A percentile compares a stretch with the other conserved stretches of the same genome.
Conservation (phyloP, 2,329 filamentous ascomycete species). For the Fusarium metavorans region DNA sequence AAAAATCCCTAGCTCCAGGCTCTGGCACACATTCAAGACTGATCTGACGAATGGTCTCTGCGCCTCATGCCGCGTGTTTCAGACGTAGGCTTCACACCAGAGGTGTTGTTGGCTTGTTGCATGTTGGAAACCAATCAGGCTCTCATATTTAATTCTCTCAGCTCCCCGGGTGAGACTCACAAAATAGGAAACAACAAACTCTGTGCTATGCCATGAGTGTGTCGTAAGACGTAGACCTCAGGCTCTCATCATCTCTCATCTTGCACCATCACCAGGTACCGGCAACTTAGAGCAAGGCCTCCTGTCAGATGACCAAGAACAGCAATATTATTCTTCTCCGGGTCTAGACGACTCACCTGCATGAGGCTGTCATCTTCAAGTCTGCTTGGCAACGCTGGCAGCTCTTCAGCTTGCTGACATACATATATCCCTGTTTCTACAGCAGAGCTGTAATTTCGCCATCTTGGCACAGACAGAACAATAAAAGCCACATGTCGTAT, state of each 20-base stretch:
- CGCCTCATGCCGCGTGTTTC: conserved; percentile 22
- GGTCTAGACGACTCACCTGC: not conserved
- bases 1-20: not conserved
- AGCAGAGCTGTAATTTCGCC: not conserved
- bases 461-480: not conserved
- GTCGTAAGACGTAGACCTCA: not conserved
- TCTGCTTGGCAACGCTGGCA: not conserved
- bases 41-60: not conserved
- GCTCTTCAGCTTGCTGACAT: not conserved
- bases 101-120: not conserved
- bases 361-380: not conserved
- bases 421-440: not conserved
- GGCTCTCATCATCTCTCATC: conserved; percentile 1
- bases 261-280: not conserved
- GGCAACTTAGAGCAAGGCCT: conserved; percentile 2
- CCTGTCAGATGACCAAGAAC: not conserved
- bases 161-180: not conserved
- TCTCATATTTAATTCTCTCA: not conserved
- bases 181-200: not conserved
- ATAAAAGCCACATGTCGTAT: not conserved
- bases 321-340: not conserved
- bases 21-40: not conserved
- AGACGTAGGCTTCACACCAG: not conserved
- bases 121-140: not conserved
- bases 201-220: not conserved